These are phyloP conservation scores for Tetrapisispora iriomotensis DNA, from an alignment of 805 yeast species.

Conservation along the genomic window DNA sequence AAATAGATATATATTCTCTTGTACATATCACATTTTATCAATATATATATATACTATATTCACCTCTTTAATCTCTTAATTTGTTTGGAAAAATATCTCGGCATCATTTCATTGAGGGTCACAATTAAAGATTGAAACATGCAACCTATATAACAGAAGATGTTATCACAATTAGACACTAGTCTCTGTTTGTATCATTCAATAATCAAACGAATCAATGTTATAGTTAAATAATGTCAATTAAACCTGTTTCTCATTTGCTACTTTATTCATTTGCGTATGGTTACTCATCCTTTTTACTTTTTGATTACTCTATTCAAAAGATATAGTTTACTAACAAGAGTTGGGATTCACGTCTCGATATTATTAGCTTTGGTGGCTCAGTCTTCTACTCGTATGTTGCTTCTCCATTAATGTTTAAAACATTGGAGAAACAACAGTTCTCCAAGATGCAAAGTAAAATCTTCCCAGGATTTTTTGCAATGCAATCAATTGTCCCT, in stretches of 20 bases:
- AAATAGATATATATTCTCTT: too few species aligned
- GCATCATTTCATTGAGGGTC: too few species aligned
- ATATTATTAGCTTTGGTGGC: constrained; percentile 44
- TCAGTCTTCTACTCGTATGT: constrained; percentile 64
- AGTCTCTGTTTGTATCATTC: background rate
- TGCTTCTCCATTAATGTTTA: constrained; percentile 72
- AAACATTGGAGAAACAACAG: constrained; percentile 61
- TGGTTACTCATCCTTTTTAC: background rate
- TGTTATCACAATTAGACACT: too few species aligned
- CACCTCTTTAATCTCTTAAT: too few species aligned
- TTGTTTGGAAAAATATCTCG: too few species aligned
- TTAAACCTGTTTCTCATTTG: constrained; percentile 3
- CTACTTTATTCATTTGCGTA: constrained; percentile 4
- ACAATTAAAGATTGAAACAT: too few species aligned
- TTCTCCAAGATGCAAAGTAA: constrained; percentile 69
- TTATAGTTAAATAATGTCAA: background rate
- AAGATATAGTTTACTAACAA: background rate
- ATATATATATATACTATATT: too few species aligned
- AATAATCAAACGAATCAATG: background rate
- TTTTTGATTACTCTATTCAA: background rate
- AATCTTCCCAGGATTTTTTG: constrained; percentile 75
- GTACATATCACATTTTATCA: background rate
- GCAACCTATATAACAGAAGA: too few species aligned
- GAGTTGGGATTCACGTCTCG: too few species aligned
- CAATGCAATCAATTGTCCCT: constrained; percentile 65